A percentile compares a stretch with the other conserved stretches of the same genome.
Evolutionary conservation across 495 filamentous ascomycete species (phyloP).

Genomic region (Aspergillus cavernicola): DNA sequence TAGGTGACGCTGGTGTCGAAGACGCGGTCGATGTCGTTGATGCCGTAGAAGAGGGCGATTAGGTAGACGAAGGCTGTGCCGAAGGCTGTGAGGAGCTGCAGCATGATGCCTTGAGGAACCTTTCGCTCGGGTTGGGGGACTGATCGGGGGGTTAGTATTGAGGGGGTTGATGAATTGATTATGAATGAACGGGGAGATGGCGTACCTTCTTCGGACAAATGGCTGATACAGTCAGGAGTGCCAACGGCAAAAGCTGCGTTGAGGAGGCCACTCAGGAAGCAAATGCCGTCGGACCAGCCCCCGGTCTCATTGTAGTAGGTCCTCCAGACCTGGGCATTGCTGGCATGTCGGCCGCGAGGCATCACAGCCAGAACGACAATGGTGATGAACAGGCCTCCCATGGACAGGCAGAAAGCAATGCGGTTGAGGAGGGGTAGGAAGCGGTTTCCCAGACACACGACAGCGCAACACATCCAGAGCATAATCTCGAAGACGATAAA

Average conservation of each 20-base stretch:
- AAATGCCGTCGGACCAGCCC: constrained; percentile 61
- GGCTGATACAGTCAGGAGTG: constrained; percentile 70
- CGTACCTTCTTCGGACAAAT: constrained; percentile 70
- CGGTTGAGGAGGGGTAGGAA: constrained; percentile 63
- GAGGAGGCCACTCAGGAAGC: constrained; percentile 73
- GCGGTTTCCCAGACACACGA: constrained; percentile 67
- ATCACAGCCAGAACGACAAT: constrained; percentile 72
- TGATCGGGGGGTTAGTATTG: background rate
- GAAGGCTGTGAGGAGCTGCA: constrained; percentile 49
- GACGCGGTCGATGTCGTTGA: constrained; percentile 40
- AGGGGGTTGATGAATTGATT: background rate
- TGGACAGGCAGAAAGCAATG: constrained; percentile 63
- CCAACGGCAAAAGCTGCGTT: constrained; percentile 86
- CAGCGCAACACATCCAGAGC: constrained; percentile 61
- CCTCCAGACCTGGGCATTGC: constrained; percentile 59
- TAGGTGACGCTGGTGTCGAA: constrained; percentile 37
- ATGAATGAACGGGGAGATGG: background rate
- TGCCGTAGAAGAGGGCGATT: constrained; percentile 51
- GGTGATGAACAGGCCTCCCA: constrained; percentile 65
- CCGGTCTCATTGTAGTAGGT: constrained; percentile 63
- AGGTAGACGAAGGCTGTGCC: constrained; percentile 47
- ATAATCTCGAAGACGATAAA: constrained; percentile 67
- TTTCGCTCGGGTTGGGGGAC: constrained; percentile 52
- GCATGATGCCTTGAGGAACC: constrained; percentile 50
- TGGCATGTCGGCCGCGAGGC: constrained; percentile 47